Base-by-base conservation (phyloP, 129 eudicot species). In the Chrysanthemum lavandulifolium region DNA sequence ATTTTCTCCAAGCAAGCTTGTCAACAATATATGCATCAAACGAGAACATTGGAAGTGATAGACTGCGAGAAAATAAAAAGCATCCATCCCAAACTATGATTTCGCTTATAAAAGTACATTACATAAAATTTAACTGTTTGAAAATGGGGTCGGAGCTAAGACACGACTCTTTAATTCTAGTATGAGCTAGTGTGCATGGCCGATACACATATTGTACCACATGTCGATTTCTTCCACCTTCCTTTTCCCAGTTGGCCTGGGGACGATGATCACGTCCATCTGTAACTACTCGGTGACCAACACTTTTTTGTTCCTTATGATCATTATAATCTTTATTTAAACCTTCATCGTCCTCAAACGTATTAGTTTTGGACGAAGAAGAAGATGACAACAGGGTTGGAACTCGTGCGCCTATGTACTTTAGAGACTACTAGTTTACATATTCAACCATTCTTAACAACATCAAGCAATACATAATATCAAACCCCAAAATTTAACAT, bases 71-170 rank as follows among this genome's bases (percentile, higher is more conserved):
- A 23, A 23, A 23, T 23, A 0, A 50, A 61, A 65, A 43, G 13
- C 15, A 29, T 10, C n/a, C 55, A 66, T 3, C 3, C 8, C 15
- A 53, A 7, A 60, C 43, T n/a, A 27, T 52, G 18, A 58, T 14
- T 11, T 9, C 27, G 18, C 27, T 48, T 43, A 25, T 29, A 29
- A 29, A 29, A 29, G 33, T 29, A 29, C 33, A 29, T 29, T 29
- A 29, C 33, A 29, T 3, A 4, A 29, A 29, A 29, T 36, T 36
- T 0, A 85, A 95, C 95, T 91, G 97, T 77, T 80, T 84, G 57
- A 91, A 91, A 75, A 91, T 91, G 62, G 91, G 85, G 77, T 80
- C 89, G 18, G 97, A 91, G 61, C 97, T 91, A 21, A 91, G 91
- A 66, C 89, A 91, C 76, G 88, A 81, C 81, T 91, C 97, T 74